Base-by-base conservation (phyloP, 306 rosid genomes). In the Vigna angularis region DNA sequence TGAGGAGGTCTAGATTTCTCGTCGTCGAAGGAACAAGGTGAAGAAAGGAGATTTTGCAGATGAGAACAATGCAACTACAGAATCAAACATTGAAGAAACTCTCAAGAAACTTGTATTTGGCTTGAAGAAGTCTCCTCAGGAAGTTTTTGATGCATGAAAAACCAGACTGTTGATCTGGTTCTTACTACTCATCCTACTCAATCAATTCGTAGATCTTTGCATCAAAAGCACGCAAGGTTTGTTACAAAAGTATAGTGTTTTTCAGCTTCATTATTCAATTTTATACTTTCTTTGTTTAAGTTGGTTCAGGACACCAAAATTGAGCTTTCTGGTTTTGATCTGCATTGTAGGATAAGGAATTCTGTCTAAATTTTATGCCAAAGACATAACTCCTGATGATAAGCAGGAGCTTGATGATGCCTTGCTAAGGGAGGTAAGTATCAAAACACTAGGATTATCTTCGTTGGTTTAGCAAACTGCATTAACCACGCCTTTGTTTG, bases 181-280 rank as follows among this genome's bases (percentile, higher is more conserved):
- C 90, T 96, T 55, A 96, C 99, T 42, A 98, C 99, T 56, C 99
- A 96, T 85, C 99, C 99, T 61, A 96, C 99, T 55, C 99, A 96
- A 85, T 93, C 99, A 1, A 80, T 96, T 57, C 98, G 99, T 52
- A 83, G 99, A 80, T 96, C 99, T 42, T 93, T 96, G 84, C 99
- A 93, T 86, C 97, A 96, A 80, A 96, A 96, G 88, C 99, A 96
- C 57, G 98, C 83, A 83, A 93, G 99, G 99, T 96, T 83, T 72
- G 88, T 64, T 53, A 64, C 63, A 14, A 38, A 30, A 24, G 63
- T 61, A 51, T 55, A 38, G 80, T 26, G 30, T 5, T 65, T n/a
- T n/a, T n/a, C n/a, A n/a, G n/a, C n/a, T n/a, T n/a, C n/a, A n/a
- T n/a, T n/a, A n/a, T n/a, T n/a, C n/a, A n/a, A n/a, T n/a, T n/a